These are phyloP conservation scores for Colletotrichum sp. DNA, from an alignment of 2,329 filamentous ascomycete genomes.

Conservation along the genomic window DNA sequence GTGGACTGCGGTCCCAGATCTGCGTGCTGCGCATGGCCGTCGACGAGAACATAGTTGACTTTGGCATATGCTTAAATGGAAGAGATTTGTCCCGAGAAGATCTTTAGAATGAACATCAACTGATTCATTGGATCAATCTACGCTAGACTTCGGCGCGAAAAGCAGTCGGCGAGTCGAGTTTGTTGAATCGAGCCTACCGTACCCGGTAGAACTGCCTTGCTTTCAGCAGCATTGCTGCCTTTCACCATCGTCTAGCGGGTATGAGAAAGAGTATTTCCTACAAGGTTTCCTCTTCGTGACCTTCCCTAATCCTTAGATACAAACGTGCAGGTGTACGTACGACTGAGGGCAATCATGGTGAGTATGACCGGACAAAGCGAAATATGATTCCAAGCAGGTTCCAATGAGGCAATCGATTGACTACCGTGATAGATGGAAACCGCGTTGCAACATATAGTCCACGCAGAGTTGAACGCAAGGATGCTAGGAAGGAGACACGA, in stretches of 20 bases:
- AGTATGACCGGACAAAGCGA: too few species aligned
- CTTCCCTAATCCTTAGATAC: neutral
- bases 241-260: neutral
- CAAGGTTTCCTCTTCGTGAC: neutral
- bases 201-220: fast-evolving
- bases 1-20: neutral
- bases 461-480: too few species aligned
- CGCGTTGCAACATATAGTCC: too few species aligned
- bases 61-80: neutral
- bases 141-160: neutral
- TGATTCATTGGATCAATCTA: neutral
- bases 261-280: neutral
- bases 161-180: neutral
- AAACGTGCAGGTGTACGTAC: neutral
- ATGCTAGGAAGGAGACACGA: too few species aligned
- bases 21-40: neutral
- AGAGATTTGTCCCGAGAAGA: neutral
- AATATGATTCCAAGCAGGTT: too few species aligned
- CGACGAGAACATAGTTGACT: neutral
- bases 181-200: neutral
- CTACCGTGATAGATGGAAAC: too few species aligned
- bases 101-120: neutral
- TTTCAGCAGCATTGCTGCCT: neutral
- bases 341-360: too few species aligned
- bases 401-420: too few species aligned